Evolutionary conservation across 306 rosid genomes (phyloP).

Genomic region (Sesbania bispinosa): DNA sequence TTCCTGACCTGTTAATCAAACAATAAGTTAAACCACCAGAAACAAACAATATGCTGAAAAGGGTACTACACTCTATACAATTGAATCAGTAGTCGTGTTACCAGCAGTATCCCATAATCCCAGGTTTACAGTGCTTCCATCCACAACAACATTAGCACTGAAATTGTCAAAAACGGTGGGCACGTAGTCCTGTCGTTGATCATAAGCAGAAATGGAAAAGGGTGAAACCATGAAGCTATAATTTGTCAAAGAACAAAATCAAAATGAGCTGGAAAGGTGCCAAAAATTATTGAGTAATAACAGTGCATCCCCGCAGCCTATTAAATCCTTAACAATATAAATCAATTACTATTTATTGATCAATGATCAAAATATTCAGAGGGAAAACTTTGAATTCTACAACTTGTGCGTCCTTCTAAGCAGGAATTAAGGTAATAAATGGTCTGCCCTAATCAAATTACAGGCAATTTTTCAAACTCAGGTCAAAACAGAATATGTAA

Average conservation of each 20-base stretch:
- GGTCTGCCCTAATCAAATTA: too few relatives aligned
- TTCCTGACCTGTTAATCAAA: constrained; percentile 71
- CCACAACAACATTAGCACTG: constrained; percentile 94
- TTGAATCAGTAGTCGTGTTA: constrained; percentile 23
- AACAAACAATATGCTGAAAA: too few relatives aligned
- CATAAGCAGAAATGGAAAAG: not conserved
- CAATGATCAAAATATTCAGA: too few relatives aligned
- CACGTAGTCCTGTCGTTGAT: constrained; percentile 62
- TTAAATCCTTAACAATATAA: too few relatives aligned
- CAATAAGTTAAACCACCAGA: not conserved
- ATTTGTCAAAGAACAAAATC: not conserved
- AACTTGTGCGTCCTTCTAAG: too few relatives aligned
- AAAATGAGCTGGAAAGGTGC: not conserved
- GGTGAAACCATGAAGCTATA: not conserved
- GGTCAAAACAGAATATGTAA: too few relatives aligned
- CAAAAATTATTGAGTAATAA: too few relatives aligned
- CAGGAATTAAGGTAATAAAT: too few relatives aligned
- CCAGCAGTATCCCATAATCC: constrained; percentile 96
- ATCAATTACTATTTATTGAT: too few relatives aligned
- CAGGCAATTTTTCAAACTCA: too few relatives aligned
- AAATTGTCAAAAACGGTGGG: constrained; percentile 92
- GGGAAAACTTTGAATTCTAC: too few relatives aligned
- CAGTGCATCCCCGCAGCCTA: too few relatives aligned
- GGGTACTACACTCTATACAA: not conserved
- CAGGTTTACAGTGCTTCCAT: constrained; percentile 82